Evolutionary conservation across 495 filamentous ascomycete species (phyloP), one percentile per base, ranked within the genome.

Genomic region (Annulohypoxylon nitens): DNA sequence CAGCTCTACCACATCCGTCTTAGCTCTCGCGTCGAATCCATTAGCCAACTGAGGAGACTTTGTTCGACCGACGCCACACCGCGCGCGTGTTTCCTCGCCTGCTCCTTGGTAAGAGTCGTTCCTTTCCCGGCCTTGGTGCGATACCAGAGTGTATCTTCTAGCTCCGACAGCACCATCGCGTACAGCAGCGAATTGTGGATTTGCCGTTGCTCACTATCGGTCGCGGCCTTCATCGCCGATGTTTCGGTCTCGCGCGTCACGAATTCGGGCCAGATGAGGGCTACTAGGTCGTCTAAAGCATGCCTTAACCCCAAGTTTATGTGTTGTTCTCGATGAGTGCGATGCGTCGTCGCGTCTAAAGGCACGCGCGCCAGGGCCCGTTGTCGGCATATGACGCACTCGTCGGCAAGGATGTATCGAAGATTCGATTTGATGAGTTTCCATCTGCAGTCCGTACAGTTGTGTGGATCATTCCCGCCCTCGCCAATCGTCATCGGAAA

Each of bases 401-500:
- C 70, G 47, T 76, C 67, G 14, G 66, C 50, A 0, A 76, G 69
- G 2, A 75, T 57, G 16, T 73, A 76, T 6, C 71, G 69, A 1
- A 77, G 59, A 14, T 64, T 70, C 33, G 69, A 45, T 18, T 51
- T 64, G 26, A 76, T 73, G 4, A 58, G 26, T 20, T 60, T 66
- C 76, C 70, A 77, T 37, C 76, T 54, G 43, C 76, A 78, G 16
- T 75, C 76, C 37, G 57, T 64, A 45, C 76, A 76, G 47, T 71
- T 64, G 4, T 37, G 59, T 25, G 76, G 76, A 10, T 62, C 54
- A 25, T 10, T 57, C 2, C 45, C 69, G 9, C 74, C 75, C 53
- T 78, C 74, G 41, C 71, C 48, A 3, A 76, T 76, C 50, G 76
- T 78, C 23, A 76, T 61, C 0, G 76, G 76, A 30, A 76, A 78